Evolutionary conservation across 176 grass and related monocot species (phyloP), one percentile per base, ranked within the genome.

Genomic region (Rhynchospora breviuscula): DNA sequence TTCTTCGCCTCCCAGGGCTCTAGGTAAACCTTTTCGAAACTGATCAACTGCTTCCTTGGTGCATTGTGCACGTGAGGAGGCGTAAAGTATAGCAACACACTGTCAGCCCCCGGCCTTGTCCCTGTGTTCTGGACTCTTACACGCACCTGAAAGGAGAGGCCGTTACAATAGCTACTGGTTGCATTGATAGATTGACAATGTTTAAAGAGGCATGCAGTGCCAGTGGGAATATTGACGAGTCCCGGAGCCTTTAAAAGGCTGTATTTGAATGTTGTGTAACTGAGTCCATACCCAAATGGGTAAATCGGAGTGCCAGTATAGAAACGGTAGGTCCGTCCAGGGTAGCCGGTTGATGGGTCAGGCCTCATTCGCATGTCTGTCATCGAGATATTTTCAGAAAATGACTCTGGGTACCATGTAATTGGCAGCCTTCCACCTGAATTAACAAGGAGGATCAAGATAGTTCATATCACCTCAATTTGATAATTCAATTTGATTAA

Each of bases 291-390:
- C 0, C 95, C 95, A 83, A 98, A 98, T 21, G 86, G 60, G 90
- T 90, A 98, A 81, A 95, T 78, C 0, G 88, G 89, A 5, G 89
- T 78, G n/a, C 95, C 95, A 0, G 86, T 95, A 86, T 98, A 98
- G 92, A 98, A 98, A 18, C 93, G 90, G 86, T 95, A 95, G 6
- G 95, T 98, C 73, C 95, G 89, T 11, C 95, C 92, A 0, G 95
- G 95, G 83, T 90, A 95, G 2, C 85, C 84, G 0, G 87, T 84
- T 13, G 88, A 79, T 8, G 80, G 1, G 65, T 97, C 90, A 10
- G 92, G 88, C 68, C 95, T 84, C 95, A 98, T 94, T 3, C 87
- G 89, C 95, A 98, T 93, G 84, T 93, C 82, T 3, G 86, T 93
- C 92, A 98, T 98, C 0, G 70, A 12, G 21, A 98, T 74, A 26